phyloP scores from a whole-genome alignment of 2,329 filamentous ascomycete genomes.

The Pyrenophora tritici-repentis region DNA sequence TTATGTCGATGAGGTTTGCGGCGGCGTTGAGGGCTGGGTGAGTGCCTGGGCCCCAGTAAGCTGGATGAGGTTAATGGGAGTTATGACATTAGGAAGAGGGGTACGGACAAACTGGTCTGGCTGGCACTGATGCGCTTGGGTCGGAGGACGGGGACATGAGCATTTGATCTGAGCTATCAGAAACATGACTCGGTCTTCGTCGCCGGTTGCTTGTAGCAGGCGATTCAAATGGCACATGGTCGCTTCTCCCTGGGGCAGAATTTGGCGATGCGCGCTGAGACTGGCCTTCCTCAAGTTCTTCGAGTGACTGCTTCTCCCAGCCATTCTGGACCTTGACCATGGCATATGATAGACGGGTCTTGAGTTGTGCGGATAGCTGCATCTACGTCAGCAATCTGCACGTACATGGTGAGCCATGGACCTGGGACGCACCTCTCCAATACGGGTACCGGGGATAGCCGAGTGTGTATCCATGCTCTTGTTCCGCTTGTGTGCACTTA shows the following conservation, averaged over 20 bases:
- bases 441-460: conserved; percentile 57
- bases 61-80: conserved; percentile 14
- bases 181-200: conserved; percentile 44
- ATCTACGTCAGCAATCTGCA: conserved; percentile 32
- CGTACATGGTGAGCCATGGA: conserved; percentile 9
- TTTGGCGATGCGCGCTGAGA: conserved; percentile 70
- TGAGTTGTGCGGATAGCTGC: conserved; percentile 77
- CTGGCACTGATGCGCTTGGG: conserved; percentile 27
- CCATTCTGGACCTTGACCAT: conserved; percentile 90
- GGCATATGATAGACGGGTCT: conserved; percentile 85
- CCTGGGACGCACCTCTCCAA: conserved; percentile 70
- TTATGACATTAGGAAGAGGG: background rate
- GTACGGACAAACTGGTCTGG: conserved; percentile 32
- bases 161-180: conserved; percentile 43
- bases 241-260: conserved; percentile 58
- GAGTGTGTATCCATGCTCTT: conserved; percentile 70
- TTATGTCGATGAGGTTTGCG: conserved; percentile 36
- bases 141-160: conserved; percentile 42
- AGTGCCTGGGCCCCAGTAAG: conserved; percentile 35
- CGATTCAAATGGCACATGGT: conserved; percentile 38
- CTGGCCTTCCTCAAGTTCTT: conserved; percentile 75
- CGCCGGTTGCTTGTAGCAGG: conserved; percentile 32
- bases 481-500: conserved; percentile 68
- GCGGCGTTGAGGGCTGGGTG: conserved; percentile 36
- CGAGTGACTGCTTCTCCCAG: conserved; percentile 78